Evolutionary conservation across 2,329 filamentous ascomycete genomes (phyloP), one percentile per base, ranked within the genome.

Genomic region (Verticillium dahliae): DNA sequence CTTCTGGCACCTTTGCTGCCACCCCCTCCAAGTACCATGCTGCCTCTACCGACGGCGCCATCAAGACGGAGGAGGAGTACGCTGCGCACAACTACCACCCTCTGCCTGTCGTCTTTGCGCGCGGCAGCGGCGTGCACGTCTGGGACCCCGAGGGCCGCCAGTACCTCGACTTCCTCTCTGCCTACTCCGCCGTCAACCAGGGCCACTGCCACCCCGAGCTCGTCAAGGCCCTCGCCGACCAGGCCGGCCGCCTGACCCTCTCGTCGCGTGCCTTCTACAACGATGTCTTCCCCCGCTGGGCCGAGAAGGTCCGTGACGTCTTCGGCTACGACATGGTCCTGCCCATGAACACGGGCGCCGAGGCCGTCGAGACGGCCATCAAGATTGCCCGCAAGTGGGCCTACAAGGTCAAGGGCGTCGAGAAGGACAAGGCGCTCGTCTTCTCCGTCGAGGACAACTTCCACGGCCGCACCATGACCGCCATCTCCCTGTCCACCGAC

Each of bases 71-170:
- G 80, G 82, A 91, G 71, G 81, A 90, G 73, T 94, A 86, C 75
- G 95, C 95, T 58, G 95, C 95, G 57, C 95, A 99, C 85, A 99
- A 99, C 82, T 99, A 99, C 83, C 93, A 98, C 77, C 95, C 95
- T 15, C 85, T 99, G 2, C 95, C 95, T 50, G 88, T 99, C 63
- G 95, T 97, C 72, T 97, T 98, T 76, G 84, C 94, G 61, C 86
- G 87, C 67, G 95, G 92, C 52, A 85, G 88, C 69, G 95, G 94
- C 57, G 89, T 90, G 72, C 88, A 90, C 64, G 95, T 98, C 62
- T 99, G 95, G 94, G 95, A 99, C 73, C 95, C 95, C 18, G 95
- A 99, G 80, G 92, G 91, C 72, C 90, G 88, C 69, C 89, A 97
- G 75, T 98, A 99, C 77, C 87, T 98, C 70, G 95, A 99, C 80